Base-by-base conservation (phyloP, 257 asterid genomes). In the Solanum phureja region DNA sequence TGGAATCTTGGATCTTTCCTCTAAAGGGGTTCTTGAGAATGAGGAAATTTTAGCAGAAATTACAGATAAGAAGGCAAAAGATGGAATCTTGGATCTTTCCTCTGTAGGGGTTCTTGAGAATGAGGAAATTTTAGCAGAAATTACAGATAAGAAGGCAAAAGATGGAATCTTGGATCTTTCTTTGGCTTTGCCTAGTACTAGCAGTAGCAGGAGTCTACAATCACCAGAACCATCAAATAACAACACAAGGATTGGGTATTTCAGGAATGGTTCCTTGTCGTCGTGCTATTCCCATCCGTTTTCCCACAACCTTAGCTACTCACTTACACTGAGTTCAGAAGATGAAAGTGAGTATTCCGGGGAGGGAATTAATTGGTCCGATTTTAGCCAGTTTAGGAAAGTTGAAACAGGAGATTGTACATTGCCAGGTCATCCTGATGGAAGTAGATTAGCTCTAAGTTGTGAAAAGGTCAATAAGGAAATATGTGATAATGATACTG, bases 361-460 rank as follows among this genome's bases (percentile, higher is more conserved):
- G 6, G 98, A 96, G 90, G 99, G 99, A 73, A 94, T 98, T 38
- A 97, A 95, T 89, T 98, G 99, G 29, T 97, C 98, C 1, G 99
- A 94, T 7, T 98, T 93, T 79, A 97, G 98, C 90, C 92, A 95
- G 13, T 95, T 97, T 75, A 92, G 99, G 92, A 98, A 98, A 1
- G 88, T 93, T 81, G 99, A 98, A 89, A 98, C 12, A 21, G 66
- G 98, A 27, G 92, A 92, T 83, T 95, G 94, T 86, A 94, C 95
- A 37, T 91, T 94, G 87, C 75, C 94, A 42, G 93, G 91, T 90
- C 93, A 91, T 86, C 93, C 93, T 44, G 92, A 90, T 60, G 93
- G 95, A 72, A 90, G 90, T 38, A 75, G 46, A 42, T 91, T 92
- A 87, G 93, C 91, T 31, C 86, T 92, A 87, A 93, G 92, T 38